Conservation (phyloP, 768 basidiomycete genomes). For the Boletus tomentosulus region DNA sequence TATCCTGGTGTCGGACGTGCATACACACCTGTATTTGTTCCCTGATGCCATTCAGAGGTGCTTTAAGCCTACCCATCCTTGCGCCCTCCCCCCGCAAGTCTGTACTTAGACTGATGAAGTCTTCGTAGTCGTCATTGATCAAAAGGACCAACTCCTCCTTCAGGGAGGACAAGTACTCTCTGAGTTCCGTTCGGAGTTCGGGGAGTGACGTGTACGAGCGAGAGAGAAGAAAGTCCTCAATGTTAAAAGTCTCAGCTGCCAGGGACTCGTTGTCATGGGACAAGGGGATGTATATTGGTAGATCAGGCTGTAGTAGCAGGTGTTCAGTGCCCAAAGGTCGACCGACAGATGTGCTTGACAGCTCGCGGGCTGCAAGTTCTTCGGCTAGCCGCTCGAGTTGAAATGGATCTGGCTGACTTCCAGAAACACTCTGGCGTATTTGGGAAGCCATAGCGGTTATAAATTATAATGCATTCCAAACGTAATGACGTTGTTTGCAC, state of each 20-base stretch:
- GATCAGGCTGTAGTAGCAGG: conserved; percentile 34
- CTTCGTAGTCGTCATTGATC: conserved; percentile 98
- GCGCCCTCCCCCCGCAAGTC: conserved; percentile 83
- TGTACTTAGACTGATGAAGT: conserved; percentile 93
- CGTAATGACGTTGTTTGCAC: conserved; percentile 16
- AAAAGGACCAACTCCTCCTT: conserved; percentile 93
- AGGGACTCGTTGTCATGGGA: conserved; percentile 78
- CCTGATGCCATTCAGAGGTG: conserved; percentile 62
- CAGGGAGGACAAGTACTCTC: conserved; percentile 76
- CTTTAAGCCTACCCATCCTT: conserved; percentile 61
- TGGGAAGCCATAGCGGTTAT: conserved; percentile 14
- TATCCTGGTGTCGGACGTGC: background rate
- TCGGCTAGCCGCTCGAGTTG: conserved; percentile 70
- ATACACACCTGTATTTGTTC: conserved; percentile 62
- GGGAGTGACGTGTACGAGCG: conserved; percentile 80
- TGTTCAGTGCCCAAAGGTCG: conserved; percentile 8
- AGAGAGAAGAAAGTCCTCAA: conserved; percentile 85
- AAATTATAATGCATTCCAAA: background rate
- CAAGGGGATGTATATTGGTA: conserved; percentile 67
- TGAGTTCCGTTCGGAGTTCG: conserved; percentile 82
- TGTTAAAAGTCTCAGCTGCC: conserved; percentile 63
- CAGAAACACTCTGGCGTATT: conserved; percentile 12
- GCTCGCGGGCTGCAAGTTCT: conserved; percentile 60
- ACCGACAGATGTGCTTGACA: conserved; percentile 16
- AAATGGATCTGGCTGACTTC: conserved; percentile 46